phyloP scores from a whole-genome alignment of 1,284 basidiomycete species.

The Tilletia setariae region DNA sequence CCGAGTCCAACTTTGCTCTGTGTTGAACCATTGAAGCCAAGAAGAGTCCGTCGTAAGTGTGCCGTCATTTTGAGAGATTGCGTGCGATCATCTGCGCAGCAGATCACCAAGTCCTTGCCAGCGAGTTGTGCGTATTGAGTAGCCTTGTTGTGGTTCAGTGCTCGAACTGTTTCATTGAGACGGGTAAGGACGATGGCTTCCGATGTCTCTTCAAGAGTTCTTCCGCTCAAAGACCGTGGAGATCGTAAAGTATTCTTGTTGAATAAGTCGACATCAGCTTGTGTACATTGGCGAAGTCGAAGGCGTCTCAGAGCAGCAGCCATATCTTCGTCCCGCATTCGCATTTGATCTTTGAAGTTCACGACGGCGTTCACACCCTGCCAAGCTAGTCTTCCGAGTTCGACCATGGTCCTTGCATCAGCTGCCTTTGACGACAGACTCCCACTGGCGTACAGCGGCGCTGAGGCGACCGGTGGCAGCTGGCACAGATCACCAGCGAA shows the following conservation, averaged over 20 bases:
- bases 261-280: neutral
- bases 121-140: neutral
- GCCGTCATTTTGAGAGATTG: neutral
- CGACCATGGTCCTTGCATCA: neutral
- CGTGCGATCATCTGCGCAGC: neutral
- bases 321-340: neutral
- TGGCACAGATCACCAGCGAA: constrained; percentile 2
- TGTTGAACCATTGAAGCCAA: neutral
- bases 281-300: neutral
- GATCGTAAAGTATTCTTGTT: neutral
- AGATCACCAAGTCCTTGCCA: neutral
- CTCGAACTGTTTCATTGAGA: neutral
- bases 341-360: neutral
- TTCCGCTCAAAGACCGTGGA: neutral
- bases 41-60: neutral
- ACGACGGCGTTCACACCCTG: neutral
- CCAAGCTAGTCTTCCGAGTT: neutral
- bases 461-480: neutral
- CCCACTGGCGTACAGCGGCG: neutral
- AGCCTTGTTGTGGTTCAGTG: neutral
- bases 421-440: neutral
- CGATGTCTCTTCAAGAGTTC: neutral
- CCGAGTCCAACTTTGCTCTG: neutral
- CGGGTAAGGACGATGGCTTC: neutral
- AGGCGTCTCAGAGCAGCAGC: neutral